Conservation (phyloP, 345 rosid genomes). For the Abelmoschus esculentus region DNA sequence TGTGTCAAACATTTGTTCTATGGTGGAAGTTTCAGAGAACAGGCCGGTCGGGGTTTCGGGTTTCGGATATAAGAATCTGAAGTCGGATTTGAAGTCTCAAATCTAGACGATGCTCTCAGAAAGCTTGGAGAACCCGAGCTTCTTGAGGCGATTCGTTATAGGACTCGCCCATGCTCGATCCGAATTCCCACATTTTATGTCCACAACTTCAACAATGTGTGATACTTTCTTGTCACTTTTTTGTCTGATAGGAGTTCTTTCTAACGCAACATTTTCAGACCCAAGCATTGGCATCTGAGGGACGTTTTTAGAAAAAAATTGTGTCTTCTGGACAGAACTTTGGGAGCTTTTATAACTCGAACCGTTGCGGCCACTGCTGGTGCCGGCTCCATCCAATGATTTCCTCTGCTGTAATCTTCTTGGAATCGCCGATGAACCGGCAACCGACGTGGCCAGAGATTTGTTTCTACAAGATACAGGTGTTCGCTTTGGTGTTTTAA, state of each 20-base stretch:
- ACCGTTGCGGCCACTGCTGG: constrained; percentile 44
- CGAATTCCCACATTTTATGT: constrained; percentile 69
- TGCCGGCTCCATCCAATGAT: constrained; percentile 71
- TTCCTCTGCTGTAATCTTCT: constrained; percentile 50
- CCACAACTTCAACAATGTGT: constrained; percentile 76
- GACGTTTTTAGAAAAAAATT: constrained; percentile 33
- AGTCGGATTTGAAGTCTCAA: constrained; percentile 40
- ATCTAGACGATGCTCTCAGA: constrained; percentile 55
- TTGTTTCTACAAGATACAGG: constrained; percentile 27
- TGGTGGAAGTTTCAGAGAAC: constrained; percentile 45
- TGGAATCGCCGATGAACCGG: constrained; percentile 38
- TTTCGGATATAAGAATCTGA: constrained; percentile 41
- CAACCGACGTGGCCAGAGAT: constrained; percentile 42
- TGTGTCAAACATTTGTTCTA: constrained; percentile 46
- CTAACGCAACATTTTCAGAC: constrained; percentile 41
- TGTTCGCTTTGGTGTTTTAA: constrained; percentile 40
- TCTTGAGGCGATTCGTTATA: constrained; percentile 67
- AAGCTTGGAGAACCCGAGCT: constrained; percentile 93
- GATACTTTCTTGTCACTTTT: constrained; percentile 40
- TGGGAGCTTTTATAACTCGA: constrained; percentile 23
- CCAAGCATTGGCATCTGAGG: constrained; percentile 61
- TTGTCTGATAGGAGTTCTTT: constrained; percentile 50
- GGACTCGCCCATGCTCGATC: constrained; percentile 80
- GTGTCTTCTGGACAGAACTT: constrained; percentile 30
- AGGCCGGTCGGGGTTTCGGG: constrained; percentile 32